Base-by-base conservation (phyloP, 352 stramenopile genomes). In the Nothophytophthora sp. region DNA sequence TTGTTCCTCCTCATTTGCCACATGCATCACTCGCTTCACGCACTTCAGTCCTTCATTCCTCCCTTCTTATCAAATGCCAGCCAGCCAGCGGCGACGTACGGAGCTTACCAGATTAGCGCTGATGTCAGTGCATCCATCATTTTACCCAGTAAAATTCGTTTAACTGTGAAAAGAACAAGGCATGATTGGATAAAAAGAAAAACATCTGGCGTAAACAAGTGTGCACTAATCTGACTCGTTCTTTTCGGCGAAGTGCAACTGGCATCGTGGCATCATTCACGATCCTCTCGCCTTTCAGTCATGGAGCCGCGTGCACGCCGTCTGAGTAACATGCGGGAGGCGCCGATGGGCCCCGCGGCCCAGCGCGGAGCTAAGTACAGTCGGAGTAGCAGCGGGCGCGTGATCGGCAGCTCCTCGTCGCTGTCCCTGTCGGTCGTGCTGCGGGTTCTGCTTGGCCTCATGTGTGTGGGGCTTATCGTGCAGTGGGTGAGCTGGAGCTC, bases 251-350 rank as follows among this genome's bases (percentile, higher is more conserved):
- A n/a, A n/a, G n/a, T n/a, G n/a, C n/a, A n/a, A n/a, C n/a, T n/a
- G n/a, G n/a, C n/a, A n/a, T n/a, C n/a, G n/a, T n/a, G n/a, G n/a
- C n/a, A n/a, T n/a, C n/a, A n/a, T n/a, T n/a, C n/a, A n/a, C n/a
- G n/a, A n/a, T n/a, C n/a, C n/a, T n/a, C n/a, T n/a, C n/a, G n/a
- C n/a, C n/a, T n/a, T n/a, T n/a, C n/a, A n/a, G n/a, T 4, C 2
- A 86, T 86, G 74, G 74, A 82, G 63, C 72, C 74, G 27, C 70
- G 74, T 32, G 64, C 60, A 7, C 67, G 67, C 15, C 61, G 55
- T 32, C 52, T 69, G 42, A 62, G 39, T 27, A 67, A 63, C 47
- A 55, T 44, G 24, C 63, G 63, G 22, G 63, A 73, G 53, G 41
- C 58, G 24, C 36, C 58, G 10, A 37, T 69, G 19, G 40, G 24